A percentile compares a stretch with the other conserved stretches of the same genome.
Evolutionary conservation across 2,329 filamentous ascomycete species (phyloP).

Genomic region (Neonectria coccinea): DNA sequence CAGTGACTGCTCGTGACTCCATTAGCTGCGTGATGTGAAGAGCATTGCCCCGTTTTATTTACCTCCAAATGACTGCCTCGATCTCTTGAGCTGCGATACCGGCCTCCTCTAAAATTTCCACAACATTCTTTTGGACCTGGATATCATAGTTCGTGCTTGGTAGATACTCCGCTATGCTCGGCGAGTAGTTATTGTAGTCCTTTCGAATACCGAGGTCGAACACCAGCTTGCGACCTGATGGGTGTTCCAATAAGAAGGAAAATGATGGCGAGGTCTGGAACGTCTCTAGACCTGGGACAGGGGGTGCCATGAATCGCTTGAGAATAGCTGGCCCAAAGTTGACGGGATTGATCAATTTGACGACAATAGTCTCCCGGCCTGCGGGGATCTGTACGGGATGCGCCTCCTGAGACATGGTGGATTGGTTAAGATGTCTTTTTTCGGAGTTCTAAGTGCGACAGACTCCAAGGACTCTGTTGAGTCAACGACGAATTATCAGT

Average conservation of each 20-base stretch:
- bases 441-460: neutral
- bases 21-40: neutral
- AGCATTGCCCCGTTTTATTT: neutral
- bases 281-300: conserved; percentile 50
- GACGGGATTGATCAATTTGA: conserved; percentile 53
- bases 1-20: conserved; percentile 51
- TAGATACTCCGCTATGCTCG: conserved; percentile 41
- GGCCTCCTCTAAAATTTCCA: conserved; percentile 34
- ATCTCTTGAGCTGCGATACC: conserved; percentile 20
- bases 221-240: conserved; percentile 45
- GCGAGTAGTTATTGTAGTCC: conserved; percentile 45
- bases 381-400: conserved; percentile 21
- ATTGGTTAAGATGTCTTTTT: neutral
- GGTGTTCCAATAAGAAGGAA: conserved; percentile 48
- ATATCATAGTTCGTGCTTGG: conserved; percentile 46
- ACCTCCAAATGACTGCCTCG: conserved; percentile 42
- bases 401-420: neutral
- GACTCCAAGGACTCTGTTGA: neutral
- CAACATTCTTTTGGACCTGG: conserved; percentile 42
- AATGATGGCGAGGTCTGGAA: conserved; percentile 47
- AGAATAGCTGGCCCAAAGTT: conserved; percentile 55
- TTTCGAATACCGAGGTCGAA: conserved; percentile 49
- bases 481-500: neutral
- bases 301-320: conserved; percentile 53
- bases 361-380: conserved; percentile 30